Base-by-base conservation (phyloP, 768 basidiomycete genomes). In the Suillus plorans region DNA sequence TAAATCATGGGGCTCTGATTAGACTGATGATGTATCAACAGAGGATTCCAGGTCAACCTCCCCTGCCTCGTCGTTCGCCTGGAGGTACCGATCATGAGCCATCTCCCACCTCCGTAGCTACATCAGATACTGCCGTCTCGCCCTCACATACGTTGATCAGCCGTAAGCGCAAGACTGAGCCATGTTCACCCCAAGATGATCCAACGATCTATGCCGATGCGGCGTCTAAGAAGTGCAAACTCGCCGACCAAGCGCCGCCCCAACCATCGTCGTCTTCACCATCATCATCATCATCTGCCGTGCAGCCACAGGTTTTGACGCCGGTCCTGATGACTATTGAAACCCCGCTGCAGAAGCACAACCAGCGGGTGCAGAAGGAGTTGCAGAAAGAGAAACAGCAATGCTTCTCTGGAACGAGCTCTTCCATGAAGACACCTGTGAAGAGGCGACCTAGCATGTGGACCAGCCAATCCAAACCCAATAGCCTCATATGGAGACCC, bases 21-120 rank as follows among this genome's bases (percentile, higher is more conserved):
- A 18, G 20, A 36, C 14, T 63, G 28, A 36, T 61, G n/a, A 3
- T 0, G 14, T 31, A 5, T 39, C 22, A 12, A 25, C 37, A 74
- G 74, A 74, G 73, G 14, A 36, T 75, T 31, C 71, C 73, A 36
- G 66, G 39, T 28, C 74, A 75, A 37, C 74, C 75, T 3, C 70
- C 65, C 3, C 39, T 74, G 39, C 73, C 69, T 12, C 14, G 60
- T 10, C 69, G 68, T 1, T 41, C 57, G 22, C 22, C 10, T 18
- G 56, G 36, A 57, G 12, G 50, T 36, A n/a, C 53, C 53, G 34
- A 28, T 16, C 36, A n/a, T 36, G 20, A 20, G 34, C 20, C 34
- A 55, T 37, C 53, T n/a, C 34, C 41, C 31, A 16, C n/a, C 16
- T 59, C 41, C 37, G 22, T 59, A 14, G 50, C 44, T n/a, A 50